Percentiles rank a stretch among this genome's conserved stretches.
Evolutionary conservation across 441 rosid genomes (phyloP).

Genomic region (Adansonia rubrostipa): DNA sequence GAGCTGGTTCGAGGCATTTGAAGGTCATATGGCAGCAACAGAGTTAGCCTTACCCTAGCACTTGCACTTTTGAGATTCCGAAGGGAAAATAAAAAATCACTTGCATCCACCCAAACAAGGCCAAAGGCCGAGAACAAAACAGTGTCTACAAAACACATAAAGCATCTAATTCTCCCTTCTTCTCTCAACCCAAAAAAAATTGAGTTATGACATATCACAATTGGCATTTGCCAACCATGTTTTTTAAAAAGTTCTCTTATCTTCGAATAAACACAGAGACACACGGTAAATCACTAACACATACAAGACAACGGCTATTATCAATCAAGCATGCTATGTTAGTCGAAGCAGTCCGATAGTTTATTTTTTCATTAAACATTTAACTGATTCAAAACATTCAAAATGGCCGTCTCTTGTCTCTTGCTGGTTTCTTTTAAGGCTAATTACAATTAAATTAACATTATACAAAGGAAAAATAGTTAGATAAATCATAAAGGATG

Average conservation of each 20-base stretch:
- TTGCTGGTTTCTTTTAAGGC: neutral
- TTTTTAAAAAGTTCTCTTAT: too few relatives aligned
- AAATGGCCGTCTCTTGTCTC: neutral
- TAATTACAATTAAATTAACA: slow-evolving; percentile 17
- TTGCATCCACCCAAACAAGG: neutral
- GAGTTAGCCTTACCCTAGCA: too few relatives aligned
- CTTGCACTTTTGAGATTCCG: too few relatives aligned
- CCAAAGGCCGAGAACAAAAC: neutral
- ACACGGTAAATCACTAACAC: too few relatives aligned
- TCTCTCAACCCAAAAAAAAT: neutral
- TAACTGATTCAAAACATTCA: neutral
- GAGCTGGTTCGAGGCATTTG: neutral
- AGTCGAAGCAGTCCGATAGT: neutral
- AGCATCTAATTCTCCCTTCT: neutral
- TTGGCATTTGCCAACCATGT: too few relatives aligned
- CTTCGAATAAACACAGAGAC: too few relatives aligned
- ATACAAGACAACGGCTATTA: too few relatives aligned
- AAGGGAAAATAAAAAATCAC: neutral
- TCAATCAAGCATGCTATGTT: neutral
- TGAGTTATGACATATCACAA: too few relatives aligned
- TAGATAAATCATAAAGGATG: slow-evolving; percentile 23
- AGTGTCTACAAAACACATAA: too few relatives aligned
- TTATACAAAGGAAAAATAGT: neutral
- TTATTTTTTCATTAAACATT: neutral
- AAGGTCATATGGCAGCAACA: too few relatives aligned